phyloP scores from a whole-genome alignment of 1,284 basidiomycete genomes.

The Ganoderma boninense region DNA sequence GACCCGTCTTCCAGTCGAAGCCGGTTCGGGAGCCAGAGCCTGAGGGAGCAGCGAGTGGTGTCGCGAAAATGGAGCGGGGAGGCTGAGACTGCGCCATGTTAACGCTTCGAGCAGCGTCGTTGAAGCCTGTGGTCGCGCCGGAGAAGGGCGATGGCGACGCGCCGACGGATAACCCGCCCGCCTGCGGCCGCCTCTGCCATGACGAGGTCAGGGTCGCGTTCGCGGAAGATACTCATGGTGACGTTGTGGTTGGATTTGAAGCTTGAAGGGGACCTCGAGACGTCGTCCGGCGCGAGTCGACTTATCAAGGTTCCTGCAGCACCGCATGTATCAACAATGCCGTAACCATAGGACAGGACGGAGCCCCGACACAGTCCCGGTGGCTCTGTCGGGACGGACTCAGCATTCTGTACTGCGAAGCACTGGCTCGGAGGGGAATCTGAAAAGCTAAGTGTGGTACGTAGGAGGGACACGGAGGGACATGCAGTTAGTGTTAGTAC shows the following conservation, averaged over 20 bases:
- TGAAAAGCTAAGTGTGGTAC: no score
- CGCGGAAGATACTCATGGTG: neutral
- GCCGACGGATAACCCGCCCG: neutral
- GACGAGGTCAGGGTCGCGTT: neutral
- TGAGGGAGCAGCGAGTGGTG: neutral
- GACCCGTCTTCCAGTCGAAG: neutral
- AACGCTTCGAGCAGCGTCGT: no score
- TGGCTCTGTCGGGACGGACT: no score
- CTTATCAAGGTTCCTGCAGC: conserved; percentile 37
- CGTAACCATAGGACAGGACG: no score
- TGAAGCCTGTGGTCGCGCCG: no score
- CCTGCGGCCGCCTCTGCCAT: neutral
- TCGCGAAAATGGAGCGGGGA: neutral
- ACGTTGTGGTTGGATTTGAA: neutral
- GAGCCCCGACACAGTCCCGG: no score
- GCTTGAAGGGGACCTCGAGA: neutral
- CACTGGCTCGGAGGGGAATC: no score
- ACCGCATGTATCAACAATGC: no score
- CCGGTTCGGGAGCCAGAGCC: neutral
- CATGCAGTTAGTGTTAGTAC: no score
- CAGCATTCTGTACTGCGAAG: no score
- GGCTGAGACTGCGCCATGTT: neutral
- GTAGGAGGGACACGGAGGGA: no score
- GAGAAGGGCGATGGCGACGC: no score
- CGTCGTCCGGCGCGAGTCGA: conserved; percentile 51